A percentile compares a stretch with the other conserved stretches of the same genome.
phyloP scores from a whole-genome alignment of 2,329 filamentous ascomycete species.

The Aspergillus sp. region DNA sequence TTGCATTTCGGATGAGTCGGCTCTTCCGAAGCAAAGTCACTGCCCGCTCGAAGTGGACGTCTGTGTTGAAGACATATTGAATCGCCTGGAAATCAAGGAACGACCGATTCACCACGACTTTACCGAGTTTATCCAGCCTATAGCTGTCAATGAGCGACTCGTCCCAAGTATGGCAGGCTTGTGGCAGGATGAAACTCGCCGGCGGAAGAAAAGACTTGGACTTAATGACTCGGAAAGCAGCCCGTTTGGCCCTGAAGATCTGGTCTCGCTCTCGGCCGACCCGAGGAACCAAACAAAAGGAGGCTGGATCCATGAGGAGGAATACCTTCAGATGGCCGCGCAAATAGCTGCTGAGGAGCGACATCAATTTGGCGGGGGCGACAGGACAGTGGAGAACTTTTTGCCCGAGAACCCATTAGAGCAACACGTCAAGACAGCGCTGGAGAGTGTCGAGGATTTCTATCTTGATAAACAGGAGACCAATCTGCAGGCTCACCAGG shows the following conservation, averaged over 20 bases:
- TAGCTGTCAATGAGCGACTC: conserved; percentile 69
- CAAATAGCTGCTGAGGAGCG: conserved; percentile 65
- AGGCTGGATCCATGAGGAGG: conserved; percentile 92
- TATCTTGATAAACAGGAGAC: conserved; percentile 64
- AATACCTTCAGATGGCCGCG: conserved; percentile 66
- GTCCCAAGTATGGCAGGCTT: conserved; percentile 92
- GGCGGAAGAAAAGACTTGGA: conserved; percentile 70
- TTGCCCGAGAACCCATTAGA: conserved; percentile 54
- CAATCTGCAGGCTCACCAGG: conserved; percentile 17
- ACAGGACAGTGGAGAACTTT: conserved; percentile 64
- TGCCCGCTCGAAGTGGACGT: conserved; percentile 89
- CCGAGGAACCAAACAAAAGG: conserved; percentile 66
- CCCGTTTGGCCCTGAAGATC: conserved; percentile 74
- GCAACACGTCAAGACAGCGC: conserved; percentile 65
- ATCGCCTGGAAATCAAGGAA: conserved; percentile 71
- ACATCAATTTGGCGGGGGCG: conserved; percentile 42
- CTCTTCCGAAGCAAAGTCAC: conserved; percentile 75
- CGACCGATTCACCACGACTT: conserved; percentile 87
- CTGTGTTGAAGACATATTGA: conserved; percentile 82
- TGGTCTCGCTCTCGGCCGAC: conserved; percentile 88
- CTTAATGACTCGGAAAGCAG: conserved; percentile 63
- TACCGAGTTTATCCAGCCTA: conserved; percentile 64
- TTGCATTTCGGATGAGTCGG: conserved; percentile 59
- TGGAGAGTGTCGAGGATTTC: conserved; percentile 84
- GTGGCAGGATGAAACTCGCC: conserved; percentile 84